Conservation (phyloP, 129 eudicot genomes). For the Centaurea solstitialis region DNA sequence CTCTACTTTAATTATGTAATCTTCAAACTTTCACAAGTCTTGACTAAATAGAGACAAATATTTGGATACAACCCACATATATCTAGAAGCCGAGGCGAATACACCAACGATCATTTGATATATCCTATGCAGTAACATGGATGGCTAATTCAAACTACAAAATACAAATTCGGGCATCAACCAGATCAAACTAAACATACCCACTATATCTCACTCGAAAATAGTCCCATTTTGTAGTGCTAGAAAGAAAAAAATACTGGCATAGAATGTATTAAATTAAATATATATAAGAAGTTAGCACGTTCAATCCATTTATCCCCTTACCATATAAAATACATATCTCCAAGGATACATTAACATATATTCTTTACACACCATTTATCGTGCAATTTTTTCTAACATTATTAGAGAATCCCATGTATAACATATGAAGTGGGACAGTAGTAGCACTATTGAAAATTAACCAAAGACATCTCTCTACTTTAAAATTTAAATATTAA, state of each 20-base stretch:
- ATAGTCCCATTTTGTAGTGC: background rate
- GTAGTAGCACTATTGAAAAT: background rate
- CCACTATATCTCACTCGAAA: background rate
- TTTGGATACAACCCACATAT: background rate
- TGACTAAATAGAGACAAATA: background rate
- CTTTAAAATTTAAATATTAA: no score
- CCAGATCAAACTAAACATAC: background rate
- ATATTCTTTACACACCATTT: background rate
- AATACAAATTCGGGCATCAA: background rate
- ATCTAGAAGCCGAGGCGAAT: background rate
- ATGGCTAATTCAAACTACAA: background rate
- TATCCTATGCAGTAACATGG: background rate
- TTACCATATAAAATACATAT: background rate
- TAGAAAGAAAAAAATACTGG: background rate
- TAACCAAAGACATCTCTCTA: background rate
- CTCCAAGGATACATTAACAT: background rate
- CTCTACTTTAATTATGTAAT: background rate
- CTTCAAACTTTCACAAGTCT: background rate
- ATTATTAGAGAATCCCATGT: background rate
- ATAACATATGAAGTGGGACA: background rate
- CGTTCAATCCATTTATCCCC: background rate
- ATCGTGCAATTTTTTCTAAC: background rate
- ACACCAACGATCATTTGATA: slow-evolving; percentile 3
- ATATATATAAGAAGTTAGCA: background rate
- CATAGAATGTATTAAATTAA: background rate